These are phyloP conservation scores for Pseudocercospora ulei DNA, from an alignment of 2,329 filamentous ascomycete species.

Conservation along the genomic window DNA sequence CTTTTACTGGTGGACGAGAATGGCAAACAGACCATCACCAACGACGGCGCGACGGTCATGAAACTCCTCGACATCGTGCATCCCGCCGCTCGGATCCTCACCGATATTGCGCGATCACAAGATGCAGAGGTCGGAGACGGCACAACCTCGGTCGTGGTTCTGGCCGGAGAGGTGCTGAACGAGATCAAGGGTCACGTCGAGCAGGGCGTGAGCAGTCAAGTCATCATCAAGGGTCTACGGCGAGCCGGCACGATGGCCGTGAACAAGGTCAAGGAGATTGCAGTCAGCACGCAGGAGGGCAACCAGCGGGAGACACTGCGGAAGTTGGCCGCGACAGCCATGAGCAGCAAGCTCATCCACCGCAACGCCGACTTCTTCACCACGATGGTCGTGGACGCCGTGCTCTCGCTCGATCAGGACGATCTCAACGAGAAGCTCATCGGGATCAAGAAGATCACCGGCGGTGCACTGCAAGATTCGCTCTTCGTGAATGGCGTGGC, in stretches of 20 bases:
- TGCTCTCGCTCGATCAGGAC: slow-evolving; percentile 88
- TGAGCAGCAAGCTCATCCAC: slow-evolving; percentile 99
- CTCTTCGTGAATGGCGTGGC: slow-evolving; percentile 96
- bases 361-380: slow-evolving; percentile 95
- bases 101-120: slow-evolving; percentile 96
- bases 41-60: slow-evolving; percentile 98
- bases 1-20: slow-evolving; percentile 91
- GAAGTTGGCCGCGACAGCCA: slow-evolving; percentile 87
- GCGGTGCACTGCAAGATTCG: slow-evolving; percentile 89
- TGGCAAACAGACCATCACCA: slow-evolving; percentile 93
- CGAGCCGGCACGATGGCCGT: slow-evolving; percentile 82
- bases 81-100: slow-evolving; percentile 90
- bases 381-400: slow-evolving; percentile 97
- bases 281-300: slow-evolving; percentile 69
- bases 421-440: slow-evolving; percentile 97
- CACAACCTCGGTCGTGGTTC: slow-evolving; percentile 91
- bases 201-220: slow-evolving; percentile 92
- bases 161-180: slow-evolving; percentile 96
- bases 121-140: slow-evolving; percentile 98
- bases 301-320: slow-evolving; percentile 78
- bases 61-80: slow-evolving; percentile 99
- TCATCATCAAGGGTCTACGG: slow-evolving; percentile 91
- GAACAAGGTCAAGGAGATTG: slow-evolving; percentile 98
- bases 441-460: slow-evolving; percentile 95
- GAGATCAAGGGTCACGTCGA: slow-evolving; percentile 94